Percentiles rank a stretch among this genome's conserved stretches.
These are phyloP conservation scores for Pseudotsuga menziesii DNA, from an alignment of 75 land plant genomes.

Conservation along the genomic window DNA sequence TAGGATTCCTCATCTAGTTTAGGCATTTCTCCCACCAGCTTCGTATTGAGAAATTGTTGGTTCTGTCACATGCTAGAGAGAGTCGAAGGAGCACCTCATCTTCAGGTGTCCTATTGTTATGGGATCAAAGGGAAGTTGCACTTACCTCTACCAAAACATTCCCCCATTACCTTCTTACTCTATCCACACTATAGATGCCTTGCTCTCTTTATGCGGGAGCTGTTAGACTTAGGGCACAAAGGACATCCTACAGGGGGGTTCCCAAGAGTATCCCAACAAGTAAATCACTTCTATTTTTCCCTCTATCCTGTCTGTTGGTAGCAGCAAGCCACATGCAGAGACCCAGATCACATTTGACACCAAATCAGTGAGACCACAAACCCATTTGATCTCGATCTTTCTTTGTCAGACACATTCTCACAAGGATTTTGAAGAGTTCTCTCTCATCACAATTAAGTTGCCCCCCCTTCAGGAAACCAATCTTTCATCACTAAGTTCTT, in stretches of 20 bases:
- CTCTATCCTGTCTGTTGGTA: not conserved
- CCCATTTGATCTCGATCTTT: too few species aligned
- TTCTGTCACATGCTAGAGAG: not conserved
- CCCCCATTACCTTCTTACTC: not conserved
- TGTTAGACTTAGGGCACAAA: not conserved
- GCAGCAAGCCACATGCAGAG: not conserved
- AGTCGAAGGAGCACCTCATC: not conserved
- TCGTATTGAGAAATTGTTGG: not conserved
- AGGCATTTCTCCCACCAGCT: not conserved
- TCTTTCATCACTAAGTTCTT: too few species aligned
- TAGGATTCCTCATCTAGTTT: not conserved
- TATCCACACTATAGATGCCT: not conserved
- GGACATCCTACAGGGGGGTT: not conserved
- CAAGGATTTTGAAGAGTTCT: too few species aligned
- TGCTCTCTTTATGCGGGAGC: not conserved
- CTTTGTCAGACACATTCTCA: too few species aligned
- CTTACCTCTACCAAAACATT: not conserved
- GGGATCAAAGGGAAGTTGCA: not conserved
- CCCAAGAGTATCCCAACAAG: not conserved
- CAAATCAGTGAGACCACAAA: too few species aligned
- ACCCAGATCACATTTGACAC: too few species aligned
- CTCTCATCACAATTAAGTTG: too few species aligned
- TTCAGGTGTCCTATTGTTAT: not conserved
- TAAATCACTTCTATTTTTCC: not conserved
- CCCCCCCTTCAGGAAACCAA: too few species aligned